Evolutionary conservation across 495 filamentous ascomycete genomes (phyloP), one percentile per base, ranked within the genome.

Genomic region (Gamarada debralockiae): DNA sequence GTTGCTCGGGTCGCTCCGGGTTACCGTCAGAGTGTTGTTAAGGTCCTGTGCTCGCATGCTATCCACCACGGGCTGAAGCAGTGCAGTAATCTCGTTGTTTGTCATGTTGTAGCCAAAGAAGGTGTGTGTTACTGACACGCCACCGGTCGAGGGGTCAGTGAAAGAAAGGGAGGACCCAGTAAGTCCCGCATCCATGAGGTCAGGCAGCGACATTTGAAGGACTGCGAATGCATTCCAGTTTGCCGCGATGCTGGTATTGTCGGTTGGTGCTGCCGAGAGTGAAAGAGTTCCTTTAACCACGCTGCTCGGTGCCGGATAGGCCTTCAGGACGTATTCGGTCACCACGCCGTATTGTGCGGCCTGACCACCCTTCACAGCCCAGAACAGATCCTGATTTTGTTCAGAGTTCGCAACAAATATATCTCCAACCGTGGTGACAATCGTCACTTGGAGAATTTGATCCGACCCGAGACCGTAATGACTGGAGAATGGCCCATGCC

Each of bases 391-490:
- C 8, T 50, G 20, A 42, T 79, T 69, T 43, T 71, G 62, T 7
- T 64, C 45, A 13, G 50, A 33, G 51, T 67, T 69, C 55, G 70
- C 71, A 47, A 61, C 58, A 13, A 72, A 53, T 9, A 69, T 37
- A 21, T 69, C 50, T 0, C 67, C 75, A 14, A 68, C 48, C 2
- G 71, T 71, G 6, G 75, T 77, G 0, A 77, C 73, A 1, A 77
- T 68, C 34, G 65, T 67, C 7, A 62, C 62, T 41, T 74, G 67
- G 22, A 69, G 58, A 7, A 74, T 70, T 36, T 82, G 74, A 47
- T 85, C 79, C 2, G 74, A 73, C 3, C 58, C 74, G 61, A 83
- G 63, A 3, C 80, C 81, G 21, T 70, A 67, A 5, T 65, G 52
- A 18, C 68, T 64, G 1, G 62, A 65, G 25, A 77, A 55, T 4